Percentiles rank a stretch among this genome's conserved stretches.
These are phyloP conservation scores for Amoeboaphelidium occidentale DNA, from an alignment of 371 early-diverging fungal genomes.

Conservation along the genomic window DNA sequence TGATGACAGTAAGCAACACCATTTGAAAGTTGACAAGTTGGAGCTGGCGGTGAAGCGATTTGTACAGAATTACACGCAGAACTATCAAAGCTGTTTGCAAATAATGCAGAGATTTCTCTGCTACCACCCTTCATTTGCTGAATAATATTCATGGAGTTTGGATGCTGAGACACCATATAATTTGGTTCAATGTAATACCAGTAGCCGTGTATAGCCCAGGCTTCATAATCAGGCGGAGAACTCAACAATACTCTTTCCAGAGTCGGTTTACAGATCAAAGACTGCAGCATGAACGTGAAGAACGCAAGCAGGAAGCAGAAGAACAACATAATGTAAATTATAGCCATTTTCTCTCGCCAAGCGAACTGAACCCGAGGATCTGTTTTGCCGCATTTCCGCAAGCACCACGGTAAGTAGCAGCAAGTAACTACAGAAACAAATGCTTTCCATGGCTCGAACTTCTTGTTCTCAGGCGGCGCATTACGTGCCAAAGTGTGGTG, in stretches of 20 bases:
- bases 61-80: background rate
- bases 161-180: slow-evolving; percentile 9
- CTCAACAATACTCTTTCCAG: background rate
- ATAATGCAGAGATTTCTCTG: background rate
- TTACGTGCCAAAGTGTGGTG: too few species aligned
- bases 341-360: slow-evolving; percentile 21
- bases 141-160: background rate
- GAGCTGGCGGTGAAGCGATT: too few species aligned
- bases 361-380: slow-evolving; percentile 10
- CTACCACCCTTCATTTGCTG: background rate
- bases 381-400: slow-evolving; percentile 13
- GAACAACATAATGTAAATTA: slow-evolving; percentile 14
- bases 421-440: too few species aligned
- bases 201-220: background rate
- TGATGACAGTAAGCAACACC: too few species aligned
- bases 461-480: too few species aligned
- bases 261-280: background rate
- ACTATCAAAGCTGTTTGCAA: background rate
- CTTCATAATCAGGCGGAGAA: background rate
- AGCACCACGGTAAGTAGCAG: too few species aligned
- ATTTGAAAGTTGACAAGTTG: too few species aligned
- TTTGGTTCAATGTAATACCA: slow-evolving; percentile 3
- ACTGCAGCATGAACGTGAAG: slow-evolving; percentile 14
- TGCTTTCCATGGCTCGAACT: too few species aligned
- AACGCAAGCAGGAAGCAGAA: slow-evolving; percentile 12